These are phyloP conservation scores for Lophium mytilinum DNA, from an alignment of 495 filamentous ascomycete species.

Conservation along the genomic window DNA sequence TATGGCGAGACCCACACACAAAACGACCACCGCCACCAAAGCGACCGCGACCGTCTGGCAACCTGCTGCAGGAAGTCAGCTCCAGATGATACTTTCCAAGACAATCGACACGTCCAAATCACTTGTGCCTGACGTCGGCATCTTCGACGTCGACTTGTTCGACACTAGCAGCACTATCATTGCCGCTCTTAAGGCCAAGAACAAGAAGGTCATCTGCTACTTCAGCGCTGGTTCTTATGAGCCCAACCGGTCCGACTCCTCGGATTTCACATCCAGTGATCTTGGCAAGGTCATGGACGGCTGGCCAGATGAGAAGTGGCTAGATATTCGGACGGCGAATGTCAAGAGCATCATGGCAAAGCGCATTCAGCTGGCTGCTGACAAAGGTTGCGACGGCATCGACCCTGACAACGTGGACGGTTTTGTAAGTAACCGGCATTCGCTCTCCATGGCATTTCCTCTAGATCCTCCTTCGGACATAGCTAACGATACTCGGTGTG, in stretches of 20 bases:
- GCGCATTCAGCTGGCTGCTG: slow-evolving; percentile 48
- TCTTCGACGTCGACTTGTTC: slow-evolving; percentile 60
- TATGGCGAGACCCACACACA: slow-evolving; percentile 1
- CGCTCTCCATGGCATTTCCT: not conserved
- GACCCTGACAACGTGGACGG: slow-evolving; percentile 71
- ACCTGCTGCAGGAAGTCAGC: slow-evolving; percentile 18
- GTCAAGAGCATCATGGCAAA: slow-evolving; percentile 55
- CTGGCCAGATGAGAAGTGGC: slow-evolving; percentile 63
- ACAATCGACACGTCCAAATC: slow-evolving; percentile 33
- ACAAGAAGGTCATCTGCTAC: slow-evolving; percentile 62
- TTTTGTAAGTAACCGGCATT: slow-evolving; percentile 36
- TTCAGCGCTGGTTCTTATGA: slow-evolving; percentile 66
- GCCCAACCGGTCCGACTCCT: slow-evolving; percentile 49
- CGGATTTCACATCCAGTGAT: slow-evolving; percentile 44
- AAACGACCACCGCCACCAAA: too few relatives aligned
- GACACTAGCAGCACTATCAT: slow-evolving; percentile 42
- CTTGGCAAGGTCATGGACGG: slow-evolving; percentile 48
- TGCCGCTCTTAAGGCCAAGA: slow-evolving; percentile 37
- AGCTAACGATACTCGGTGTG: not conserved
- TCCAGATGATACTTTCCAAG: slow-evolving; percentile 35
- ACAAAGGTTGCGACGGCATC: slow-evolving; percentile 61
- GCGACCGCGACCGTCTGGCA: slow-evolving; percentile 10
- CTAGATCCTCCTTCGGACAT: too few relatives aligned
- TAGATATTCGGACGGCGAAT: slow-evolving; percentile 48
- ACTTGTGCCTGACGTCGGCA: slow-evolving; percentile 29